Evolutionary conservation across 2,329 filamentous ascomycete genomes (phyloP).

Genomic region (Colletotrichum lentis): DNA sequence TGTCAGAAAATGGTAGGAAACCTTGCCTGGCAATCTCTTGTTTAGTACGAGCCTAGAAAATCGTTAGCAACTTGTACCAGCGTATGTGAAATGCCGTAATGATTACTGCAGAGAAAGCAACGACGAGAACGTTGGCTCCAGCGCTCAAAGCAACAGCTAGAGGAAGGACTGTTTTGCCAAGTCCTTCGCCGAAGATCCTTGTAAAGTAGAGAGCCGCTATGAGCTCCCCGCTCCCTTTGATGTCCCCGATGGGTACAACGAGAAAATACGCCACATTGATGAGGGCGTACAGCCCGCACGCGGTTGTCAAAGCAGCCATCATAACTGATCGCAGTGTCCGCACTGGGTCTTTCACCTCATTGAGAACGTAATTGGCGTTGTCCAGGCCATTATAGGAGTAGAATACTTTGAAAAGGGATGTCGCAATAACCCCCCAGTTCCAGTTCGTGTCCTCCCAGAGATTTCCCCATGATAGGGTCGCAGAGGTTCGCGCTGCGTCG

Average conservation of each 20-base stretch:
- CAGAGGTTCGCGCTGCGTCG: not conserved
- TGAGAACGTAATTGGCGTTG: conserved; percentile 75
- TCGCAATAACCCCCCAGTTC: conserved; percentile 73
- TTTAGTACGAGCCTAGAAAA: conserved; percentile 68
- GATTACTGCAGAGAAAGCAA: conserved; percentile 70
- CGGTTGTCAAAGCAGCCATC: conserved; percentile 66
- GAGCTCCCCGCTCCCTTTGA: conserved; percentile 71
- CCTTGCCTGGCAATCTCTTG: conserved; percentile 78
- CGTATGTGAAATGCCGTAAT: not conserved
- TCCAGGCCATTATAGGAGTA: conserved; percentile 74
- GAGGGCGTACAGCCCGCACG: conserved; percentile 71
- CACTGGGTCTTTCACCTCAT: conserved; percentile 74
- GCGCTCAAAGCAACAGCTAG: conserved; percentile 73
- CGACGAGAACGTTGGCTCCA: conserved; percentile 76
- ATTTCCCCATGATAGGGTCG: conserved; percentile 55
- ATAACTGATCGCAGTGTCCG: conserved; percentile 70
- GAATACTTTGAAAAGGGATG: conserved; percentile 72
- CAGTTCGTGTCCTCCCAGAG: conserved; percentile 73
- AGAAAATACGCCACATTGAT: conserved; percentile 70
- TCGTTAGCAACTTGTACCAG: conserved; percentile 32
- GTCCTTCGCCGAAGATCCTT: conserved; percentile 64
- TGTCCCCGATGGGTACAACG: conserved; percentile 72
- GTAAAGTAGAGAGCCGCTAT: conserved; percentile 75
- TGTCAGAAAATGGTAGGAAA: conserved; percentile 69
- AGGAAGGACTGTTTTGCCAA: conserved; percentile 67